Evolutionary conservation across 2,329 filamentous ascomycete genomes (phyloP), one percentile per base, ranked within the genome.

Genomic region (Trichoderma sp.): DNA sequence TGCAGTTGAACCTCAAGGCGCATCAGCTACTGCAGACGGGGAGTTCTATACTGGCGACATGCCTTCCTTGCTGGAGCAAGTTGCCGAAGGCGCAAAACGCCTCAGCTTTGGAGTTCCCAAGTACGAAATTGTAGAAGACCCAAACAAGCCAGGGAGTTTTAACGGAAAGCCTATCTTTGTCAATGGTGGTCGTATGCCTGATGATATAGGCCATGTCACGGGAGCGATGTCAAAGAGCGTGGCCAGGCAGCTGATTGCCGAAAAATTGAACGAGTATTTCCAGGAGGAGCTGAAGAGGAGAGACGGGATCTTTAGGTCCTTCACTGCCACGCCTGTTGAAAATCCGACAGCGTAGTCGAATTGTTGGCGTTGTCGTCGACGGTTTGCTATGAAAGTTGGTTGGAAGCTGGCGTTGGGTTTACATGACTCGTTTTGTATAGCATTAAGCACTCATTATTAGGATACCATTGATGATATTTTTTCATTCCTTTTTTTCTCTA

Each of bases 191-290:
- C 76, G 76, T 2, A 77, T 85, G 6, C 85, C 86, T 0, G 69
- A 77, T 1, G 78, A 77, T 3, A 67, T 86, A 0, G 84, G 84
- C 3, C 35, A 77, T 6, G 83, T 88, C 5, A 71, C 56, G 1
- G 79, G 82, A 6, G 79, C 86, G 9, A 79, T 80, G 4, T 82
- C 84, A 3, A 83, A 82, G 78, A 82, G 80, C 60, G 75, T 80
- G 11, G 82, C 86, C 1, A 85, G 81, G 77, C 81, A 85, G 76
- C 80, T 79, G 72, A 79, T 89, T 4, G 86, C 87, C 0, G 82
- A 84, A 77, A 77, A 79, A 38, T 79, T 89, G 3, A 77, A 88
- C 16, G 76, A 50, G 6, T 84, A 82, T 79, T 76, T 90, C 35
- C 72, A 80, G 71, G 77, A 78, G 59, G 77, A 82, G 72, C 68